Evolutionary conservation across 1,284 basidiomycete genomes (phyloP), one percentile per base, ranked within the genome.

Genomic region (Cryptococcus jaspeensis): DNA sequence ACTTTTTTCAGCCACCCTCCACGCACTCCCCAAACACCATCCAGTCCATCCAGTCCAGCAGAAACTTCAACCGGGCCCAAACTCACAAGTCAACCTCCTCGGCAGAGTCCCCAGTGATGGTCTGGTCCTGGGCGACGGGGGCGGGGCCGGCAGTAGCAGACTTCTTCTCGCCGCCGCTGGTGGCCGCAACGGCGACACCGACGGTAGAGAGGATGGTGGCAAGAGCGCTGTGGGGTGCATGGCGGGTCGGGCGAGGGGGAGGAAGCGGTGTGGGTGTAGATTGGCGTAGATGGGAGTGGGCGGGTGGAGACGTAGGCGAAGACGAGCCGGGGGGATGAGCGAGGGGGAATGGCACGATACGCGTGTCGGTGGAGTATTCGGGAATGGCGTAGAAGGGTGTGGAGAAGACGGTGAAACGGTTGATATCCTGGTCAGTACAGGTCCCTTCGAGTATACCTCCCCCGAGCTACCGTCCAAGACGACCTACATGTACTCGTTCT

Each of bases 161-260:
- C 55, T 63, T 60, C 61, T 70, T 68, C 43, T 75, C 67, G 22
- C 62, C 65, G 23, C 73, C 71, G 20, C 69, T 64, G n/a, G 63
- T 58, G 16, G 68, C 52, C 28, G 62, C 60, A 37, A 71, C 56
- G 59, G 71, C 71, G 52, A 71, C 69, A 52, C 64, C 71, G 58
- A 67, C 66, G 44, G 73, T 70, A 25, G 62, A 48, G 65, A 70
- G 51, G 58, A 76, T 71, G 46, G 74, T 76, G 64, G 67, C 71
- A 60, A 76, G 65, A 43, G 70, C 73, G 55, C 74, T 76, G 47
- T 37, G 36, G 18, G n/a, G 22, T 50, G 39, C 22, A 20, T 32
- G 16, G 28, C n/a, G 8, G 39, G 11, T 42, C 18, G 9, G 39
- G 22, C 8, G 45, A 37, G 39, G 23, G 7, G 36, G 22, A 25